Evolutionary conservation across 2,329 filamentous ascomycete genomes (phyloP).

Genomic region (Bisporella sp.): DNA sequence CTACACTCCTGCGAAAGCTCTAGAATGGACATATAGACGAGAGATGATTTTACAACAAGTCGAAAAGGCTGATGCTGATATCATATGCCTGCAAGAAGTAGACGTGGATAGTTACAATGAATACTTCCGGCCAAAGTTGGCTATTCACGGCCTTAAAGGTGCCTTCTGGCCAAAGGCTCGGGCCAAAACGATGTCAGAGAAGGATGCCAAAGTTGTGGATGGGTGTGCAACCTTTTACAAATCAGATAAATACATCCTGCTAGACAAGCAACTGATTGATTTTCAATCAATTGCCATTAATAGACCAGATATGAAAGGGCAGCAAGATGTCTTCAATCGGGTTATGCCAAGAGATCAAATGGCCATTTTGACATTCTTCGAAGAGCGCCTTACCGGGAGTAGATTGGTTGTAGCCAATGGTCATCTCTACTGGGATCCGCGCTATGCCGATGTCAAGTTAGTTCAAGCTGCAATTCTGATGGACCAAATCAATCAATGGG

Average conservation of each 20-base stretch:
- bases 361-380: conserved; percentile 83
- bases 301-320: conserved; percentile 91
- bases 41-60: conserved; percentile 80
- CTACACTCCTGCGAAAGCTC: conserved; percentile 75
- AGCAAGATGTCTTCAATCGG: conserved; percentile 96
- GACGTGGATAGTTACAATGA: conserved; percentile 88
- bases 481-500: conserved; percentile 81
- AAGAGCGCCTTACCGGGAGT: conserved; percentile 84
- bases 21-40: conserved; percentile 82
- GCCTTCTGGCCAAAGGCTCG: conserved; percentile 88
- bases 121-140: conserved; percentile 81
- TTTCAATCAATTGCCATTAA: conserved; percentile 91
- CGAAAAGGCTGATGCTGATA: conserved; percentile 71
- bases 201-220: conserved; percentile 83
- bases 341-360: conserved; percentile 99
- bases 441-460: conserved; percentile 86
- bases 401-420: conserved; percentile 89
- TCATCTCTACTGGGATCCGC: conserved; percentile 92
- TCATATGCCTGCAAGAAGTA: conserved; percentile 90
- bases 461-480: conserved; percentile 94
- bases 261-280: conserved; percentile 92
- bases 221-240: conserved; percentile 98
- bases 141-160: conserved; percentile 84
- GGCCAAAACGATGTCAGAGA: conserved; percentile 85
- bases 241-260: conserved; percentile 82